Base-by-base conservation (phyloP, 1,284 basidiomycete species). In the Ustilago loliicola region DNA sequence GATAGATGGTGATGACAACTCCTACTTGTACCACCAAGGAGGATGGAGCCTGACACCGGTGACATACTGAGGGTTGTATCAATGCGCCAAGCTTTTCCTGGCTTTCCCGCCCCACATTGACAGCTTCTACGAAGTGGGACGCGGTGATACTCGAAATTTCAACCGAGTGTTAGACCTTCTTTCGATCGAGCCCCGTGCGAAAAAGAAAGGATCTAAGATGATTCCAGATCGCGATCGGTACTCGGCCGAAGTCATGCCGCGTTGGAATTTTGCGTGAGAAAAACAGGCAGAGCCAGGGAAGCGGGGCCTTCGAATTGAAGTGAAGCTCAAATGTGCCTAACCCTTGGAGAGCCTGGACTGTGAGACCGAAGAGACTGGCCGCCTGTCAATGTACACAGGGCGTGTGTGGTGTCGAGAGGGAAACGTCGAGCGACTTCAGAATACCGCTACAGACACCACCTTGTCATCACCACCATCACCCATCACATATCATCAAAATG, bases 401-500 rank as follows among this genome's bases (percentile, higher is more conserved):
- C 3, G 17, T 15, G 6, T 38, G 36, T 38, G 36, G 36, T 38
- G 36, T 38, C 9, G 3, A 11, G 36, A 9, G 42, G 7, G 19
- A 10, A 21, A 23, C 47, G 11, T 40, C 47, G 23, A 51, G 53
- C 58, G 30, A 53, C 54, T 29, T 54, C n/a, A 50, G 32, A 25
- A 2, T 38, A 63, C 2, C 15, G 23, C 38, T 27, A 10, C 21
- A 38, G 53, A 57, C 48, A 61, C 47, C 61, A 69, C 34, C 55
- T 52, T 48, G 61, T 68, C 57, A 54, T 66, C 42, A 75, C 62
- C 56, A 70, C 63, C 66, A 75, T 72, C 65, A 69, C 67, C 57
- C 61, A 68, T 61, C 64, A 69, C 63, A 77, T 66, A 77, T 72
- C 58, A 58, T 66, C 78, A 87, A 83, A 85, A 88, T 88, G 88